Base-by-base conservation (phyloP, 1,139 yeast species). In the Suhomyces bribrorum region DNA sequence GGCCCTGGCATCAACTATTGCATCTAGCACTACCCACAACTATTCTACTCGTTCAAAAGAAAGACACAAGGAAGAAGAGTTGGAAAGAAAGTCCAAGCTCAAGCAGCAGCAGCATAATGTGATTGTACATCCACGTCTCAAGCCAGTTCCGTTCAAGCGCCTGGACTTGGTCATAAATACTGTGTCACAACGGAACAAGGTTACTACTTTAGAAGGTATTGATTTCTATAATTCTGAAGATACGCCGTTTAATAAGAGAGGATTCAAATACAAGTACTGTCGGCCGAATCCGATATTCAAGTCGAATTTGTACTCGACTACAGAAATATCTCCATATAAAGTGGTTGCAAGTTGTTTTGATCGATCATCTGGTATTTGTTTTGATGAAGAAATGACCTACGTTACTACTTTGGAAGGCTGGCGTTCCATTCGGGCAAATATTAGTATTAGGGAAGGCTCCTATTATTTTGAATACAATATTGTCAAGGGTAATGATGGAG, bases 251-350 rank as follows among this genome's bases (percentile, higher is more conserved):
- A 88, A 88, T 58, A 75, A 81, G 49, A 66, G 95, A 38, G 94
- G 96, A 1, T 92, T 83, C 66, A 80, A 88, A 46, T 92, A 90
- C 59, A 71, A 79, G 39, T 81, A 90, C 24, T 87, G 96, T 57
- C 75, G 81, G 7, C 90, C 95, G 0, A 81, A 82, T 45, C 83
- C 87, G 1, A 50, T 57, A 2, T 74, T 88, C 46, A 62, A 67
- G 2, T 75, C 85, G 14, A 68, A 81, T 28, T 69, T 83, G 50
- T 90, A 87, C 54, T 71, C 86, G 22, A 79, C 89, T 2, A 79
- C 88, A 0, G 97, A 90, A 45, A 60, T 83, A 6, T 80, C 83
- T 1, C 96, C 95, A 2, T 82, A 62, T 49, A 48, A 55, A 1
- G 79, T 85, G 0, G 67, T 92, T 3, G 68, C 86, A 11, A 80